Evolutionary conservation across 148 eudicot genomes (phyloP).

Genomic region (Arctostaphylos glauca): DNA sequence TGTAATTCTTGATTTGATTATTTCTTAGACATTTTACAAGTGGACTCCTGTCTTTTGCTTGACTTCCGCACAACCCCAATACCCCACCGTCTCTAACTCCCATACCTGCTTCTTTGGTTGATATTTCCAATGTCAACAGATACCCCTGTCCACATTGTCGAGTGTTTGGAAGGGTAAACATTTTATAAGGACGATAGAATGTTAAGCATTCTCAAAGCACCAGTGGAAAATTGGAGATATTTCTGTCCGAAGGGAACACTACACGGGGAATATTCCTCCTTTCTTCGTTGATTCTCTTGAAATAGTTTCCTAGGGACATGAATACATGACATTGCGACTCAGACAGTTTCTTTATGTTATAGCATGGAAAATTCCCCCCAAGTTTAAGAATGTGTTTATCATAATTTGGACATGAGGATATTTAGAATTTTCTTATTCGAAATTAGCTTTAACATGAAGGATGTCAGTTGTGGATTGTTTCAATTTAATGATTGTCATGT

Average conservation of each 20-base stretch:
- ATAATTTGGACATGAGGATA: constrained; percentile 3
- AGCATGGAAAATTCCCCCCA: neutral
- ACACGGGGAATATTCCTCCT: constrained; percentile 1
- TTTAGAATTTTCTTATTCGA: neutral
- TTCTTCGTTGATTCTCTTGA: neutral
- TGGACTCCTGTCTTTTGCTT: neutral
- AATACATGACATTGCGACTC: neutral
- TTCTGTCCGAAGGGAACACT: constrained; percentile 3
- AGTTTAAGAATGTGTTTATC: neutral
- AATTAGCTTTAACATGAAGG: neutral
- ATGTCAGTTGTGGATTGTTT: constrained; percentile 6
- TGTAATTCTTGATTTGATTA: neutral
- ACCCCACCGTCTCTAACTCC: neutral
- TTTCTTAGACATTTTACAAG: neutral
- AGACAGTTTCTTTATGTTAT: neutral
- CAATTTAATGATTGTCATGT: neutral
- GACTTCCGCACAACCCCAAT: neutral
- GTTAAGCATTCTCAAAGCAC: neutral
- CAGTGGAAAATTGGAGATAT: neutral
- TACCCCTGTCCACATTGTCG: neutral
- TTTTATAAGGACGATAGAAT: neutral
- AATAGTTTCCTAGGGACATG: neutral
- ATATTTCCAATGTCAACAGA: constrained; percentile 1
- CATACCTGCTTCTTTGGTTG: neutral
- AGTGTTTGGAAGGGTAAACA: neutral